Conservation (phyloP, 1,284 basidiomycete species). For the Melanopsichium pennsylvanicum region DNA sequence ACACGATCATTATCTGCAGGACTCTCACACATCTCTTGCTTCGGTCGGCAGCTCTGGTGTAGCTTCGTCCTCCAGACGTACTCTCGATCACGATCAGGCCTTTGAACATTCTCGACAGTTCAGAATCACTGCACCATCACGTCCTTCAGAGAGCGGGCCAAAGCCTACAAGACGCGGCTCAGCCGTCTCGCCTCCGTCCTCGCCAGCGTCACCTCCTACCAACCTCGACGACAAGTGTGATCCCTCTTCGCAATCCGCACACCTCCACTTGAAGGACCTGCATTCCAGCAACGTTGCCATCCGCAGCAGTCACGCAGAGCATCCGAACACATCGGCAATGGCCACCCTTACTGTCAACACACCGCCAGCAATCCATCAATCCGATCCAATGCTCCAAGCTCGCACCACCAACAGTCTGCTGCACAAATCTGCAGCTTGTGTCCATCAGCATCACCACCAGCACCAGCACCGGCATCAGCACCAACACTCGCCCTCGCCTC, state of each 20-base stretch:
- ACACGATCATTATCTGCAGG: slow-evolving; percentile 4
- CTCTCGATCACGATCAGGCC: slow-evolving; percentile 7
- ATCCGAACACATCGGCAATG: slow-evolving; percentile 39
- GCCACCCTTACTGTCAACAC: slow-evolving; percentile 39
- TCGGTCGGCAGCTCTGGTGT: not conserved
- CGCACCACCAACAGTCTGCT: slow-evolving; percentile 27
- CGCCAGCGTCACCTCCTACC: slow-evolving; percentile 10
- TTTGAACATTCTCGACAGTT: not conserved
- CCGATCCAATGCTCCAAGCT: slow-evolving; percentile 36
- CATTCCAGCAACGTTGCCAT: not conserved
- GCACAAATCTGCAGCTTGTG: slow-evolving; percentile 8
- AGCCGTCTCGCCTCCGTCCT: slow-evolving; percentile 18
- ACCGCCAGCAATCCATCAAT: slow-evolving; percentile 20
- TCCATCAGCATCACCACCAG: slow-evolving; percentile 14
- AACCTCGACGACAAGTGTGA: slow-evolving; percentile 9
- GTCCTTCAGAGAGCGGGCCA: not conserved
- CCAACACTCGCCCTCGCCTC: slow-evolving; percentile 12
- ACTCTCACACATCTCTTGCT: not conserved
- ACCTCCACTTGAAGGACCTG: too few relatives aligned
- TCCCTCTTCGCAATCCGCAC: slow-evolving; percentile 3
- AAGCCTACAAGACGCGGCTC: slow-evolving; percentile 14
- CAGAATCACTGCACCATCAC: not conserved
- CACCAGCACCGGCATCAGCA: too few relatives aligned
- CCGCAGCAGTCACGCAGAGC: slow-evolving; percentile 6
- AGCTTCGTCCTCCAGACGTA: slow-evolving; percentile 27